Percentiles rank a stretch among this genome's conserved stretches.
phyloP scores from a whole-genome alignment of 176 grass and related monocot genomes.

The Eremochloa ophiuroides region DNA sequence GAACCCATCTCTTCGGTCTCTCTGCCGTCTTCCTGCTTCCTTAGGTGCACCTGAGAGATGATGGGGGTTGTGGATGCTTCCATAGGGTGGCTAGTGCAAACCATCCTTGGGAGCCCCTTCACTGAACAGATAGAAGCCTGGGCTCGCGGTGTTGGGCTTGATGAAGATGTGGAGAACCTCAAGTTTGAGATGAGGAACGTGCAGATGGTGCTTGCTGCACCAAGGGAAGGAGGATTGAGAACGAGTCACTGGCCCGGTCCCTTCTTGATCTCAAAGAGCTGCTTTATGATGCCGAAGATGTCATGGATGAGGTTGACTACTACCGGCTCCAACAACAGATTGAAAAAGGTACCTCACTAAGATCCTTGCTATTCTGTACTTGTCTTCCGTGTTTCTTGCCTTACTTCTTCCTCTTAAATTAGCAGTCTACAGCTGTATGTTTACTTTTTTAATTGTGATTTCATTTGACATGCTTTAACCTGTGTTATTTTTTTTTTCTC shows the following conservation, averaged over 20 bases:
- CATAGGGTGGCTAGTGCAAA: slow-evolving; percentile 21
- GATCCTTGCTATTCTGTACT: too few species aligned
- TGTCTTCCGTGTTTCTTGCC: too few species aligned
- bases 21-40: not conserved
- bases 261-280: too few species aligned
- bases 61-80: not conserved
- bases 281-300: too few species aligned
- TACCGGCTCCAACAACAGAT: not conserved
- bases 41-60: not conserved
- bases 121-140: not conserved
- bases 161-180: not conserved
- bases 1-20: not conserved
- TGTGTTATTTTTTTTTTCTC: too few species aligned
- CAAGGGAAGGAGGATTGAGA: too few species aligned
- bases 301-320: slow-evolving; percentile 9
- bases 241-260: too few species aligned
- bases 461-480: not conserved
- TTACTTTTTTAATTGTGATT: not conserved
- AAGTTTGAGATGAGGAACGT: not conserved
- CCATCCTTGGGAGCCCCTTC: not conserved
- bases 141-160: slow-evolving; percentile 2
- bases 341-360: not conserved
- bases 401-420: too few species aligned
- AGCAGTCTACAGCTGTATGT: not conserved
- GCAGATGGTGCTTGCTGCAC: not conserved